A percentile compares a stretch with the other conserved stretches of the same genome.
Evolutionary conservation across 768 basidiomycete species (phyloP).

Genomic region (Termitomyces sp.): DNA sequence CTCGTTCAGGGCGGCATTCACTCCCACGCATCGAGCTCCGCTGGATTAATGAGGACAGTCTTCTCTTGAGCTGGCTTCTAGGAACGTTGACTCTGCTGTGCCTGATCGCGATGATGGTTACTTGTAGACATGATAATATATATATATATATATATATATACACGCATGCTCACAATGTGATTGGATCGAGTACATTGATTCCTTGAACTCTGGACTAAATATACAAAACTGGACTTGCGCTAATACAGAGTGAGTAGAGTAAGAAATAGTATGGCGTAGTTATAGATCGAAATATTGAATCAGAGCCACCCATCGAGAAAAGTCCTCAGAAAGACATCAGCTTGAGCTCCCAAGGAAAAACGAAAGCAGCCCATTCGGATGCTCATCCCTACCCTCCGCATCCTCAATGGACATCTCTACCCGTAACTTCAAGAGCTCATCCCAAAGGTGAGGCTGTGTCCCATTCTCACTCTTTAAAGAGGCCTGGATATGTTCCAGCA

Average conservation of each 20-base stretch:
- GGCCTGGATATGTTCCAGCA: constrained; percentile 41
- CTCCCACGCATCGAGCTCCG: too few relatives aligned
- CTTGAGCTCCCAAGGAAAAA: constrained; percentile 11
- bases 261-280: too few relatives aligned
- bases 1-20: too few relatives aligned
- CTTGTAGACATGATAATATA: too few relatives aligned
- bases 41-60: too few relatives aligned
- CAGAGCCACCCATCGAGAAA: neutral
- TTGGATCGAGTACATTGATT: too few relatives aligned
- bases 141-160: too few relatives aligned
- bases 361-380: constrained; percentile 17
- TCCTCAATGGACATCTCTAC: constrained; percentile 16
- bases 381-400: constrained; percentile 6
- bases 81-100: too few relatives aligned
- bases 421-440: constrained; percentile 40
- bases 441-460: constrained; percentile 39
- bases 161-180: too few relatives aligned
- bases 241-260: too few relatives aligned
- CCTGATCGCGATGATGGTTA: too few relatives aligned
- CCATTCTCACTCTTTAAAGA: constrained; percentile 36
- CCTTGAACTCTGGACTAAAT: neutral
- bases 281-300: neutral
- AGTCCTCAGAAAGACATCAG: neutral
- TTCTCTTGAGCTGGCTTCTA: too few relatives aligned
- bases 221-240: neutral